phyloP scores from a whole-genome alignment of 2,329 filamentous ascomycete genomes.

The Claviceps pusilla region DNA sequence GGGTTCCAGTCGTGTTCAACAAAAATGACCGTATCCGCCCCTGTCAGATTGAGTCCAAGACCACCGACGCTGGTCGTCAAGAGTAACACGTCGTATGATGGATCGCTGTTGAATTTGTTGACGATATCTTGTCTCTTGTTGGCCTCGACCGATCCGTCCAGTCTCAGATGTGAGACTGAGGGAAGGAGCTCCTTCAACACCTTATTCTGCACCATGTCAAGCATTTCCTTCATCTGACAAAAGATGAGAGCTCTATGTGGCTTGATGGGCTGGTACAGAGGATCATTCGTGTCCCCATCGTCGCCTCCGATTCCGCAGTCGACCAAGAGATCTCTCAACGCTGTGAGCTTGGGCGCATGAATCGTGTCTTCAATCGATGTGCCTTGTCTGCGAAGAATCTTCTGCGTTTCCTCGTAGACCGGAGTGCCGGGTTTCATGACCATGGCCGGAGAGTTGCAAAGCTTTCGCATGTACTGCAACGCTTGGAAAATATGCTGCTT shows the following conservation, averaged over 20 bases:
- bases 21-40: constrained; percentile 96
- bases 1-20: constrained; percentile 99
- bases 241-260: constrained; percentile 93
- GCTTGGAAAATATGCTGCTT: constrained; percentile 99
- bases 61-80: constrained; percentile 92
- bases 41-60: constrained; percentile 84
- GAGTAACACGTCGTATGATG: constrained; percentile 85
- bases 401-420: constrained; percentile 77
- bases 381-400: constrained; percentile 60
- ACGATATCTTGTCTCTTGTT: constrained; percentile 93
- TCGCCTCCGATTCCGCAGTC: constrained; percentile 91
- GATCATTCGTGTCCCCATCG: constrained; percentile 42
- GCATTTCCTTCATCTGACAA: constrained; percentile 99
- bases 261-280: constrained; percentile 68
- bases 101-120: constrained; percentile 96
- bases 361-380: constrained; percentile 70
- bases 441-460: constrained; percentile 92
- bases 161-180: constrained; percentile 79
- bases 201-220: constrained; percentile 94
- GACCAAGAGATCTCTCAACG: constrained; percentile 82
- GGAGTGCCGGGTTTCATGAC: constrained; percentile 91
- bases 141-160: constrained; percentile 86
- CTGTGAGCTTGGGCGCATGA: constrained; percentile 85
- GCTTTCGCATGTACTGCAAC: constrained; percentile 96
- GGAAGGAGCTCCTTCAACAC: constrained; percentile 86